Base-by-base conservation (phyloP, 495 filamentous ascomycete genomes). In the Hypoxylon subgilvum region DNA sequence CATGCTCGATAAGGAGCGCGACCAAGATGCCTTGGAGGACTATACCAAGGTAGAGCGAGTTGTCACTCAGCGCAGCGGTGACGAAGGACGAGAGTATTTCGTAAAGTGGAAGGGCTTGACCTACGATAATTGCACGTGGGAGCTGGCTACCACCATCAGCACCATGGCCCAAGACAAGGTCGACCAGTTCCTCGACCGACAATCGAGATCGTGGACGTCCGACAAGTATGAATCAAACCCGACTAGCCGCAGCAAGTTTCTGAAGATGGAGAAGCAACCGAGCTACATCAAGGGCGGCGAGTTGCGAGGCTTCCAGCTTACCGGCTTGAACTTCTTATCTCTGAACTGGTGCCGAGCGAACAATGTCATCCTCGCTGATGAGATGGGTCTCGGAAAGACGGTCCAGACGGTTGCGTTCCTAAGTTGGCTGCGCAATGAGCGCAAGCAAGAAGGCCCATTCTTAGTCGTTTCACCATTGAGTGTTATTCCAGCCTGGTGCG, bases 301-400 rank as follows among this genome's bases (percentile, higher is more conserved):
- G 65, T 81, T 99, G 31, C 87, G 95, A 52, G 90, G 93, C 45
- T 99, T 99, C 69, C 94, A 99, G 73, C 79, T 97, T 61, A 90
- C 88, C 36, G 94, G 94, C 4, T 71, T 99, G 43, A 97, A 97
- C 74, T 97, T 96, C 74, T 75, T 99, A 49, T 90, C 90, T 31
- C 90, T 91, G 66, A 96, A 96, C 69, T 99, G 94, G 94, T 88
- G 88, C 35, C 85, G 86, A 57, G 86, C 85, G 35, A 89, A 91
- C 63, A 97, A 97, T 65, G 92, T 96, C 58, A 96, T 99, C 45
- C 80, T 99, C 10, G 94, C 94, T 9, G 94, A 99, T 63, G 94
- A 99, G 69, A 99, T 99, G 94, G 94, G 94, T 49, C 79, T 99
- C 21, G 94, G 94, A 18, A 99, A 99, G 77, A 99, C 94, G 0